Evolutionary conservation across 257 asterid genomes (phyloP), one percentile per base, ranked within the genome.

Genomic region (Solanum gandarillasii): DNA sequence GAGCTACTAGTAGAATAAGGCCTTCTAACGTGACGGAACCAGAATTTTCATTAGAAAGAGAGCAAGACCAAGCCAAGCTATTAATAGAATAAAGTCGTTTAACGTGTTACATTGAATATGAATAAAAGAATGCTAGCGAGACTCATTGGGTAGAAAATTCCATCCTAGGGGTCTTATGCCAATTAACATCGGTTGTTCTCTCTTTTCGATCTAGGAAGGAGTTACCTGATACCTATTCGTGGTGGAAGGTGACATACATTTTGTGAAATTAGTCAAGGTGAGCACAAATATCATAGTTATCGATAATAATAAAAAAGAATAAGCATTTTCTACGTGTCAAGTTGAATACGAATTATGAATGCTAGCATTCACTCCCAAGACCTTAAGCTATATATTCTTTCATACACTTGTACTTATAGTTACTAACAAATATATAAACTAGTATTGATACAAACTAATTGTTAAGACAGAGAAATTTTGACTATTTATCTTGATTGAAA

Each of bases 11-110:
- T 55, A 20, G 5, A 52, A 16, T 55, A 55, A 55, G 4, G 1
- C 2, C 25, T 55, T 55, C 25, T 20, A 20, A 55, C 0, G 25
- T 55, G 67, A 1, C 0, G 0, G 4, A 52, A 0, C 0, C 0
- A 52, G 0, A 52, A 52, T 52, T 52, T 52, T 52, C 1, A 16
- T 52, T 58, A 2, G 5, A 3, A 58, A 58, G 11, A 20, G 0
- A 58, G 12, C 1, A 0, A 55, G 4, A 55, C 8, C 65, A 6
- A 18, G 11, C 7, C 20, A 14, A 55, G 25, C n/a, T 55, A 55
- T 18, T 55, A 16, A 14, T 55, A 55, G n/a, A 48, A 2, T 55
- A 55, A 6, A 4, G n/a, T 18, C 4, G 9, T 55, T 14, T 55
- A 20, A 55, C 4, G 11, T 55, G 67, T 20, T 5, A 55, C 10